A percentile compares a stretch with the other conserved stretches of the same genome.
Evolutionary conservation across 2,329 filamentous ascomycete genomes (phyloP).

Genomic region (Periconia digitata): DNA sequence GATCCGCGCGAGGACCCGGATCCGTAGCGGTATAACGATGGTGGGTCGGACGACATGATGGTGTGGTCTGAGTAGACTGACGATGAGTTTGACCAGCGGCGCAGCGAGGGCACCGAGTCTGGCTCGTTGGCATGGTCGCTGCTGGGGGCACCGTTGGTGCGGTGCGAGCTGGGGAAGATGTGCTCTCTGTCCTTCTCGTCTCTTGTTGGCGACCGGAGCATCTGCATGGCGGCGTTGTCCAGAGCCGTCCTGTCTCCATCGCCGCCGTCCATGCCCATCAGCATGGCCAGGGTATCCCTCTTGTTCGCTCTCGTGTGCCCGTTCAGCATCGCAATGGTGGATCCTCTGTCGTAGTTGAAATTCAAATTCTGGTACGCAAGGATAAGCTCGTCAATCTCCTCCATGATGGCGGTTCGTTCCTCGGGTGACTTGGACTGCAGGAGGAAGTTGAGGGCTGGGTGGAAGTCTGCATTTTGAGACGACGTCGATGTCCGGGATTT

Average conservation of each 20-base stretch:
- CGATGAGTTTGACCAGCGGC: slow-evolving; percentile 28
- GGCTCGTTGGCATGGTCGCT: background rate
- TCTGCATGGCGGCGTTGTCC: slow-evolving; percentile 14
- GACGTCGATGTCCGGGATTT: slow-evolving; percentile 6
- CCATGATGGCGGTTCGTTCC: slow-evolving; percentile 28
- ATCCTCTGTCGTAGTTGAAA: slow-evolving; percentile 8
- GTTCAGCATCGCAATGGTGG: slow-evolving; percentile 9
- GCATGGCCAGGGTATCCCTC: slow-evolving; percentile 24
- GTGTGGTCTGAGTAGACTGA: slow-evolving; percentile 27
- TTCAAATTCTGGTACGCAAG: slow-evolving; percentile 30
- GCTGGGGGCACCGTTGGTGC: slow-evolving; percentile 12
- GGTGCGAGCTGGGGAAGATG: slow-evolving; percentile 19
- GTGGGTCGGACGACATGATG: slow-evolving; percentile 9
- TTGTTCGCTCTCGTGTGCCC: slow-evolving; percentile 10
- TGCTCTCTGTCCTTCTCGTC: slow-evolving; percentile 15
- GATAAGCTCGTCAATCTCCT: slow-evolving; percentile 39
- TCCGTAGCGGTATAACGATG: slow-evolving; percentile 27
- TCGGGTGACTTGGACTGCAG: slow-evolving; percentile 17
- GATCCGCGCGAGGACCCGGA: slow-evolving; percentile 30
- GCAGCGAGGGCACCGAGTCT: slow-evolving; percentile 1
- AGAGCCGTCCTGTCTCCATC: slow-evolving; percentile 10
- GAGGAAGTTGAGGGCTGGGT: slow-evolving; percentile 25
- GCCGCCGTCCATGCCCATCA: slow-evolving; percentile 14
- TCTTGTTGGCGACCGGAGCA: slow-evolving; percentile 15
- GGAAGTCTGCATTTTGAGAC: slow-evolving; percentile 15